These are phyloP conservation scores for Arthrinium phaeospermum DNA, from an alignment of 2,329 filamentous ascomycete genomes.

Conservation along the genomic window DNA sequence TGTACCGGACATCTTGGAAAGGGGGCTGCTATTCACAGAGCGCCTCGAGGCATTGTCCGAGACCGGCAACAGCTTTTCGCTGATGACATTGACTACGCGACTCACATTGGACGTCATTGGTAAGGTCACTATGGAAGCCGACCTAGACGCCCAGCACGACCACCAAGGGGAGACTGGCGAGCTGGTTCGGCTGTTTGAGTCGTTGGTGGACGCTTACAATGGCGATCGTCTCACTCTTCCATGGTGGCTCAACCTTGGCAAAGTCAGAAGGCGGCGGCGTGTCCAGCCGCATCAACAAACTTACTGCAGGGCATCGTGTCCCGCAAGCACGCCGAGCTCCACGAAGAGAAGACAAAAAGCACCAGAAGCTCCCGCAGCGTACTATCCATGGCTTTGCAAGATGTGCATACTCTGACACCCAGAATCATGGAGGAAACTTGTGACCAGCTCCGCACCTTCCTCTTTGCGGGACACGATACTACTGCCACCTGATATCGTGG, in stretches of 20 bases:
- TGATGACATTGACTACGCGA: neutral
- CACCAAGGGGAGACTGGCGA: neutral
- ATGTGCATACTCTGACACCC: neutral
- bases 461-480: constrained; percentile 37
- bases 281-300: neutral
- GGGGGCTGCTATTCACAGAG: neutral
- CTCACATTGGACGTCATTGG: neutral
- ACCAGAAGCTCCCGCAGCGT: neutral
- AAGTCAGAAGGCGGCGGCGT: neutral
- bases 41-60: neutral
- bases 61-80: neutral
- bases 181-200: neutral
- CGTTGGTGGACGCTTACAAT: neutral
- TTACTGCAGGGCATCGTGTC: neutral
- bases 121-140: neutral
- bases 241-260: neutral
- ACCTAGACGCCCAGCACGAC: neutral
- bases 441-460: constrained; percentile 23
- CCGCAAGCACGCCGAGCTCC: neutral
- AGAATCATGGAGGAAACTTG: neutral
- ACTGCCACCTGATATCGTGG: constrained; percentile 31
- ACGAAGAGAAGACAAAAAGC: neutral
- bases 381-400: neutral
- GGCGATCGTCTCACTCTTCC: neutral
- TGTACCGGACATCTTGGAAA: neutral